Conservation (phyloP, 2,329 filamentous ascomycete species). For the Akanthomyces muscarius region DNA sequence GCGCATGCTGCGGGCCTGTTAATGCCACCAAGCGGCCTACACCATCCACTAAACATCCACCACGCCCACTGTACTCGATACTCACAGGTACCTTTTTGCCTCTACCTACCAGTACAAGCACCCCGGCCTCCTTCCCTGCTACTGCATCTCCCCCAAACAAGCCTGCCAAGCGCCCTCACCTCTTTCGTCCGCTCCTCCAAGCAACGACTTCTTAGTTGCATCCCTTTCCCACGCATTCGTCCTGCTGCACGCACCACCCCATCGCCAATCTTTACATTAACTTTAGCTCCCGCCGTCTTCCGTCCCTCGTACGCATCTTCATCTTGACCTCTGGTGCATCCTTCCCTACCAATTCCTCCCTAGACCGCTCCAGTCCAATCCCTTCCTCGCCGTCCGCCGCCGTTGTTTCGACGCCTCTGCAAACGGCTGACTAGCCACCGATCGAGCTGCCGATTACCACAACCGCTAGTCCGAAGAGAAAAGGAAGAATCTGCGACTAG, state of each 20-base stretch:
- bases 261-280: background rate
- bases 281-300: background rate
- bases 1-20: background rate
- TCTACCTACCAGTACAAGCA: background rate
- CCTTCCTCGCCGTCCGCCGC: background rate
- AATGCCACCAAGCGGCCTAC: background rate
- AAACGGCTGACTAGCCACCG: background rate
- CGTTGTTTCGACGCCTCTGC: background rate
- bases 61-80: background rate
- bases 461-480: background rate
- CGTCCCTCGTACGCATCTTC: background rate
- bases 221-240: background rate
- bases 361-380: background rate
- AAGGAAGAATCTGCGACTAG: background rate
- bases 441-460: background rate
- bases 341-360: background rate
- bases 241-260: background rate
- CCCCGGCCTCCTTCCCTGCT: background rate
- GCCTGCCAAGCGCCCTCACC: background rate
- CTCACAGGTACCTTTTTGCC: background rate
- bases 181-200: slow-evolving; percentile 1
- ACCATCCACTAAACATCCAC: background rate
- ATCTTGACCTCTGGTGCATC: background rate
- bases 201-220: slow-evolving; percentile 14
- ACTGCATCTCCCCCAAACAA: background rate